Percentiles rank a stretch among this genome's conserved stretches.
phyloP scores from a whole-genome alignment of 2,329 filamentous ascomycete genomes.

The Colletotrichum simmondsii region DNA sequence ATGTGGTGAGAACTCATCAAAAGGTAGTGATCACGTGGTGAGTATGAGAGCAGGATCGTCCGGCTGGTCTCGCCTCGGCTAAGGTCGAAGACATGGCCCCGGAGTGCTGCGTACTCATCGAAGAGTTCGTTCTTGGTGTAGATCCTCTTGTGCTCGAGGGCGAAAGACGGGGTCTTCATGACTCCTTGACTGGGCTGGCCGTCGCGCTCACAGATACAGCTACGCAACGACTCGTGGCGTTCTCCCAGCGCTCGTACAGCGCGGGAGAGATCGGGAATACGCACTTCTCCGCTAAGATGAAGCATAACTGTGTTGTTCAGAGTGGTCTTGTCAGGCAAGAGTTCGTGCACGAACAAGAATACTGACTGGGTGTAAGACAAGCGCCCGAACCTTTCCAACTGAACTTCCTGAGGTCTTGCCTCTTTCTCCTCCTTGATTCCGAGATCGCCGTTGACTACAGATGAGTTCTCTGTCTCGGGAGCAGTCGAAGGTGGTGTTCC shows the following conservation, averaged over 20 bases:
- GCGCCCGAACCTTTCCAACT: neutral
- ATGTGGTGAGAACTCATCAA: slow-evolving; percentile 62
- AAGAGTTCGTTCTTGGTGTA: neutral
- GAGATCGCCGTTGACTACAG: neutral
- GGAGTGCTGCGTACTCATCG: neutral
- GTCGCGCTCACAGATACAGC: neutral
- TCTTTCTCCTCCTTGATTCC: neutral
- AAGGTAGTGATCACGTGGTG: slow-evolving; percentile 48
- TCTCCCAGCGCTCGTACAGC: neutral
- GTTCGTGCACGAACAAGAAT: neutral
- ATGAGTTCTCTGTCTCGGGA: neutral
- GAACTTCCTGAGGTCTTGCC: neutral
- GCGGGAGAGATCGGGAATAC: neutral
- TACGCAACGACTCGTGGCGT: neutral
- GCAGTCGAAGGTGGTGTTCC: neutral
- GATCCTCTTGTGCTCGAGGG: neutral
- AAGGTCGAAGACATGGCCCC: neutral
- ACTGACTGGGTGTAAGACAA: neutral
- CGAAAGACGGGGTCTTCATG: neutral
- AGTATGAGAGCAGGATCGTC: slow-evolving; percentile 45
- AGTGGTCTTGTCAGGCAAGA: neutral
- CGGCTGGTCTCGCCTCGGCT: neutral
- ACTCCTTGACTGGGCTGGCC: neutral
- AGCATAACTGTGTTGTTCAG: slow-evolving; percentile 1
- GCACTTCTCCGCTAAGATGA: neutral